Base-by-base conservation (phyloP, 257 asterid genomes). In the Plantago major region DNA sequence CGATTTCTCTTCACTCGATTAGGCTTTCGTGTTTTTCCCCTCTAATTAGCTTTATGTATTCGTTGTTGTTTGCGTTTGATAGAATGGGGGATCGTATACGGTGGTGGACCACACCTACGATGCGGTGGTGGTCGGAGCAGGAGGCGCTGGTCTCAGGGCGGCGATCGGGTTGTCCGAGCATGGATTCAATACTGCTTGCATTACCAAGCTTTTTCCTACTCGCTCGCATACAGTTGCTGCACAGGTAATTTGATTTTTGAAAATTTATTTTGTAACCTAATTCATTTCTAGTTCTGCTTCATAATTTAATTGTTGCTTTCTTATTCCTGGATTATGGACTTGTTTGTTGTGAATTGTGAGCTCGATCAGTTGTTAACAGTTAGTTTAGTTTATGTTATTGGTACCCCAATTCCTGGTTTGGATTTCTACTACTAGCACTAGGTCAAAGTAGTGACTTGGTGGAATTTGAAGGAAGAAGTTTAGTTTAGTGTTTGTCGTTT, bases 171-270 rank as follows among this genome's bases (percentile, higher is more conserved):
- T 93, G 59, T 93, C 99, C 0, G 99, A 89, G 90, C 96, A 89
- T 73, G 97, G 99, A 64, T 92, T 92, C 81, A 89, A 92, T 66
- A 92, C 99, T 28, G 99, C 99, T 71, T 92, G 99, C 78, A 87
- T 92, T 61, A 92, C 99, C 63, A 92, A 92, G 79, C 91, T 92
- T 30, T 92, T 92, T 60, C 99, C 99, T 46, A 93, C 99, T 63
- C 97, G 99, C 33, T 93, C 99, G 9, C 99, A 93, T 65, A 93
- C 97, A 0, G 99, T 93, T 69, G 99, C 99, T 3, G 99, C 99
- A 60, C 99, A 93, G 95, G 99, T 85, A 60, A 60, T 52, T 52
- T 18, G 58, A 9, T 10, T 30, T 54, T 11, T 54, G 30, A 10
- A 1, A 3, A 18, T 11, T n/a, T 55, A 7, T 12, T 11, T 22